Conservation (phyloP, 1,284 basidiomycete species). For the Termitomyces sp. region DNA sequence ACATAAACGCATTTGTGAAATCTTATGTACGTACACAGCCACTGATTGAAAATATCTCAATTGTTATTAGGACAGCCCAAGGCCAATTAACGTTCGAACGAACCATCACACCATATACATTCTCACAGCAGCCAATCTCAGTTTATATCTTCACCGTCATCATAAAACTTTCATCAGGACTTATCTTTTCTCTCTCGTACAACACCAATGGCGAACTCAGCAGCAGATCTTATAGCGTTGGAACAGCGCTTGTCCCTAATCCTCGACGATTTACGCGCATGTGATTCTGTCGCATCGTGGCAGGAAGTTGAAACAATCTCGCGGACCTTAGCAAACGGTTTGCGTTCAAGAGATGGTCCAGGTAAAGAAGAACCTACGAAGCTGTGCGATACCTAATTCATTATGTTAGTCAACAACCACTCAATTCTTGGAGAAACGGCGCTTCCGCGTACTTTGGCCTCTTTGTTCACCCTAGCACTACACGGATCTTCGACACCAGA, state of each 20-base stretch:
- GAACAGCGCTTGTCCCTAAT: conserved; percentile 30
- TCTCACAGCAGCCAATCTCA: neutral
- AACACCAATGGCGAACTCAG: conserved; percentile 16
- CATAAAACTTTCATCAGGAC: neutral
- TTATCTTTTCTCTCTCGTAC: neutral
- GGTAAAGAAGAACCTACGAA: conserved; percentile 28
- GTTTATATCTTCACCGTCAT: neutral
- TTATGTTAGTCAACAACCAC: conserved; percentile 57
- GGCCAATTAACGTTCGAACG: neutral
- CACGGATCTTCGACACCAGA: conserved; percentile 42
- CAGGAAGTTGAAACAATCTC: conserved; percentile 44
- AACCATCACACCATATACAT: neutral
- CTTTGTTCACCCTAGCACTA: conserved; percentile 52
- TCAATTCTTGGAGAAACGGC: conserved; percentile 59
- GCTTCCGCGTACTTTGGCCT: conserved; percentile 59
- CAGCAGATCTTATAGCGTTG: conserved; percentile 25
- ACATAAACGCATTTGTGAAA: no score
- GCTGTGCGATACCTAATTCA: conserved; percentile 13
- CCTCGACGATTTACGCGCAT: conserved; percentile 29
- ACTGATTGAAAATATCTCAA: conserved; percentile 5
- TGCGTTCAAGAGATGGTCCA: conserved; percentile 49
- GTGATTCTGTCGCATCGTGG: conserved; percentile 41
- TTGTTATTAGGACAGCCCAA: neutral
- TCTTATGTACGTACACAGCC: conserved; percentile 10
- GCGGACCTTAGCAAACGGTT: conserved; percentile 57